Conservation (phyloP, 108 stramenopile species). For the Discostella stelligeroides region DNA sequence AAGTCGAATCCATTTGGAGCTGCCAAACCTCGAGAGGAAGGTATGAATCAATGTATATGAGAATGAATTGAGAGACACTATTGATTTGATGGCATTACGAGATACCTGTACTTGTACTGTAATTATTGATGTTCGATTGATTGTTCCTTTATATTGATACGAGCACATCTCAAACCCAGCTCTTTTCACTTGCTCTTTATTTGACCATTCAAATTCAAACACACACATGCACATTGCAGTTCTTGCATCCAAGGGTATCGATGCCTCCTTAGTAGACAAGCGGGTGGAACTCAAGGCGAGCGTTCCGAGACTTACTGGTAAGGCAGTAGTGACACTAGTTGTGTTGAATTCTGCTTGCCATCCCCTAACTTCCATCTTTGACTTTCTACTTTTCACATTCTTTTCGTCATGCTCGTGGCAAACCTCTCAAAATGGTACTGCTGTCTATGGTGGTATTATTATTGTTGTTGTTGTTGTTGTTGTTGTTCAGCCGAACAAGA, state of each 20-base stretch:
- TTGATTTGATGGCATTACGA: too few relatives aligned
- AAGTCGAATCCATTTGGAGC: constrained; percentile 54
- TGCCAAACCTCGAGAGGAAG: constrained; percentile 55
- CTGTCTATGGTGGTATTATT: too few relatives aligned
- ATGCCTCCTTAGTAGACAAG: constrained; percentile 47
- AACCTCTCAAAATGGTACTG: too few relatives aligned
- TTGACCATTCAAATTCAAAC: not conserved
- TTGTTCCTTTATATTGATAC: too few relatives aligned
- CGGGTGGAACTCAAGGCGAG: constrained; percentile 54
- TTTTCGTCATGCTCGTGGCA: too few relatives aligned
- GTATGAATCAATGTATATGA: not conserved
- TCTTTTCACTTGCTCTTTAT: not conserved
- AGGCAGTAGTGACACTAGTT: constrained; percentile 1
- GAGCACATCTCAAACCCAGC: not conserved
- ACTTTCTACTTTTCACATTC: too few relatives aligned
- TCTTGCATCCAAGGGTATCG: constrained; percentile 58
- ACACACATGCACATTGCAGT: too few relatives aligned
- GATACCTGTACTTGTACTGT: too few relatives aligned
- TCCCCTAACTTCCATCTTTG: not conserved
- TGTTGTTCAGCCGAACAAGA: constrained; percentile 51
- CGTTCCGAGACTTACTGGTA: constrained; percentile 44
- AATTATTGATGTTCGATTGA: too few relatives aligned
- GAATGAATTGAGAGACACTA: too few relatives aligned
- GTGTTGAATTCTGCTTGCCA: not conserved
- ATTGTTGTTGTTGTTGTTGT: not conserved